Evolutionary conservation across 192 early-diverging fungal genomes (phyloP).

Genomic region (Coemansia sp.): DNA sequence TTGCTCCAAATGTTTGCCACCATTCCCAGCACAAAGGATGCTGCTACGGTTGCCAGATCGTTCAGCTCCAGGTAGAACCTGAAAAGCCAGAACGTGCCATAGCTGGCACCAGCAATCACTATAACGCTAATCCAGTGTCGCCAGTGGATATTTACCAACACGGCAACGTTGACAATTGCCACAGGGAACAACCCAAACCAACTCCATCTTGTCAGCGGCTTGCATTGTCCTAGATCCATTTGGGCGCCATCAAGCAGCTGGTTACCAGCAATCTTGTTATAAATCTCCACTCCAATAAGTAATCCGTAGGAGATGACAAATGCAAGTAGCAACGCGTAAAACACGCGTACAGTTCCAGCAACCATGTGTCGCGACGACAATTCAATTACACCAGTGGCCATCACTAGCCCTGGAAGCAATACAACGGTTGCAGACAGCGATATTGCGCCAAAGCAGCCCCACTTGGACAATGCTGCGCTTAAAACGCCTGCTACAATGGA

Average conservation of each 20-base stretch:
- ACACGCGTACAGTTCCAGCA: constrained; percentile 81
- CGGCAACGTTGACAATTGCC: constrained; percentile 53
- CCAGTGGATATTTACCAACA: constrained; percentile 59
- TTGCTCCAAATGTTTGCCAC: constrained; percentile 75
- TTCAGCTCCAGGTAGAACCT: constrained; percentile 55
- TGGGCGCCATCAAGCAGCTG: constrained; percentile 11
- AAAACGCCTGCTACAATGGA: constrained; percentile 60
- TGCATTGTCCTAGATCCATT: constrained; percentile 54
- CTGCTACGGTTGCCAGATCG: constrained; percentile 62
- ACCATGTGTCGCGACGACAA: constrained; percentile 83
- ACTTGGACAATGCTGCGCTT: constrained; percentile 53
- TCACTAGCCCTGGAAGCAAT: constrained; percentile 66
- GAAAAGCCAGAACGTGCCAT: constrained; percentile 64
- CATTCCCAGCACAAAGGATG: constrained; percentile 75
- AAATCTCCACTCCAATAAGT: constrained; percentile 60
- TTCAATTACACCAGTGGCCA: constrained; percentile 85
- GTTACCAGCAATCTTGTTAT: constrained; percentile 58
- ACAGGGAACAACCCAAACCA: constrained; percentile 60
- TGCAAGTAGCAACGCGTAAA: constrained; percentile 77
- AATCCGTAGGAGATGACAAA: constrained; percentile 73
- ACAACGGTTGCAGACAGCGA: constrained; percentile 62
- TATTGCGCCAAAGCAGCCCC: constrained; percentile 63
- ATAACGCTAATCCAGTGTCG: constrained; percentile 72
- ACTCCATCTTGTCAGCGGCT: constrained; percentile 41
- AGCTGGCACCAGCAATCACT: constrained; percentile 64